These are phyloP conservation scores for Spiromyces aspiralis DNA, from an alignment of 371 early-diverging fungal genomes.

Conservation along the genomic window DNA sequence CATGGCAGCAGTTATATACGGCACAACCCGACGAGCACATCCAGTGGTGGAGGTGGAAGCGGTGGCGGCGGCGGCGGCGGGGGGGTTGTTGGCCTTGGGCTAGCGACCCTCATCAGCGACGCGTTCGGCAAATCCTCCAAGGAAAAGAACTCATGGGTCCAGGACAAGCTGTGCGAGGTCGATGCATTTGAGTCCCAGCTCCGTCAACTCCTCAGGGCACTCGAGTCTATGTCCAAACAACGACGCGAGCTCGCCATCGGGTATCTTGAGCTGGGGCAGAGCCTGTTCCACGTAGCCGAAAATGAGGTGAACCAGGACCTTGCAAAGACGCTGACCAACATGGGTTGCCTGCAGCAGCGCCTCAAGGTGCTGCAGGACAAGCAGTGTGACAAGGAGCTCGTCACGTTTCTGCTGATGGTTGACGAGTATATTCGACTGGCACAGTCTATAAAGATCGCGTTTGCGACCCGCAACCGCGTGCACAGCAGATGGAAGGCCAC, in stretches of 20 bases:
- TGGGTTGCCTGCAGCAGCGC: conserved; percentile 61
- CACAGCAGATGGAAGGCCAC: conserved; percentile 53
- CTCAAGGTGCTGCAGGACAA: conserved; percentile 58
- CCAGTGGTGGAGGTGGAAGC: conserved; percentile 25
- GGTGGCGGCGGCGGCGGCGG: conserved; percentile 24
- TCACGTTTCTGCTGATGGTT: conserved; percentile 46
- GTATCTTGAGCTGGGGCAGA: conserved; percentile 65
- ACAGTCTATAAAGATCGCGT: conserved; percentile 30
- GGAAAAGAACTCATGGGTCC: conserved; percentile 50
- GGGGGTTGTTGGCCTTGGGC: conserved; percentile 37
- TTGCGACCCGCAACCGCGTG: conserved; percentile 52
- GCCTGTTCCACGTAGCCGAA: conserved; percentile 23
- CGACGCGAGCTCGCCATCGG: conserved; percentile 57
- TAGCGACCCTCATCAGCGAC: conserved; percentile 29
- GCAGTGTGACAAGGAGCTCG: conserved; percentile 55
- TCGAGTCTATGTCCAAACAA: conserved; percentile 66
- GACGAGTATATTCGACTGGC: conserved; percentile 53
- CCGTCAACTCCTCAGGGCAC: conserved; percentile 55
- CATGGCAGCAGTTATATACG: not conserved
- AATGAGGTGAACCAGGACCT: conserved; percentile 52
- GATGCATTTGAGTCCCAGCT: conserved; percentile 75
- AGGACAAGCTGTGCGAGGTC: conserved; percentile 53
- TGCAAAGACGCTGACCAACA: conserved; percentile 39
- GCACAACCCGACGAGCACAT: not conserved
- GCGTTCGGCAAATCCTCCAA: conserved; percentile 10